Evolutionary conservation across 2,329 filamentous ascomycete species (phyloP), one percentile per base, ranked within the genome.

Genomic region (Onygenales sp.): DNA sequence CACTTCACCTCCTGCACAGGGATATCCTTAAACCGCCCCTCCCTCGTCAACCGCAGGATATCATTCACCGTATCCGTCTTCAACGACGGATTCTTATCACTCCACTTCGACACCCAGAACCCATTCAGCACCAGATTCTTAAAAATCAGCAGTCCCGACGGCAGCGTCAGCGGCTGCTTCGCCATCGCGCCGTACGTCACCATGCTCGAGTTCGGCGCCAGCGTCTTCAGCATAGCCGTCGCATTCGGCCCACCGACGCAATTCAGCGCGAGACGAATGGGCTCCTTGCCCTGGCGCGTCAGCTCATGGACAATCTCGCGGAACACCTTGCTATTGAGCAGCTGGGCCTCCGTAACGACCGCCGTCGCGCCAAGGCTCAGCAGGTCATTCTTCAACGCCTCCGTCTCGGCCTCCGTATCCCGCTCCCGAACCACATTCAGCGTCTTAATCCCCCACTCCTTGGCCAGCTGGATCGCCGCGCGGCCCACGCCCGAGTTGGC

Each of bases 181-280:
- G 87, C 84, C 93, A 98, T 98, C 49, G 88, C 92, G 31, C 93
- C 93, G 66, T 98, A 98, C 4, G 92, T 95, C 27, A 98, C 89
- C 69, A 97, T 77, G 53, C 86, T 84, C 1, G 81, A 87, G 21
- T 82, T 80, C 0, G 82, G 74, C 4, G 79, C 77, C 2, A 98
- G 77, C 6, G 81, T 79, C 63, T 90, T 88, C 5, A 91, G 86
- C 64, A 98, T 76, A 1, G 84, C 80, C 32, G 86, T 85, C 3
- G 90, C 89, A 9, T 85, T 83, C 67, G 91, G 88, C 4, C 93
- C 93, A 39, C 93, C 93, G 0, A 98, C 92, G 67, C 93, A 97
- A 70, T 98, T 98, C 54, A 98, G 71, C 0, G 84, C 93, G 1
- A 98, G 75, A 42, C 83, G 81, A 52, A 97, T 78, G 11, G 81